Conservation (phyloP, 2,329 filamentous ascomycete species). For the Davidsoniella australis region DNA sequence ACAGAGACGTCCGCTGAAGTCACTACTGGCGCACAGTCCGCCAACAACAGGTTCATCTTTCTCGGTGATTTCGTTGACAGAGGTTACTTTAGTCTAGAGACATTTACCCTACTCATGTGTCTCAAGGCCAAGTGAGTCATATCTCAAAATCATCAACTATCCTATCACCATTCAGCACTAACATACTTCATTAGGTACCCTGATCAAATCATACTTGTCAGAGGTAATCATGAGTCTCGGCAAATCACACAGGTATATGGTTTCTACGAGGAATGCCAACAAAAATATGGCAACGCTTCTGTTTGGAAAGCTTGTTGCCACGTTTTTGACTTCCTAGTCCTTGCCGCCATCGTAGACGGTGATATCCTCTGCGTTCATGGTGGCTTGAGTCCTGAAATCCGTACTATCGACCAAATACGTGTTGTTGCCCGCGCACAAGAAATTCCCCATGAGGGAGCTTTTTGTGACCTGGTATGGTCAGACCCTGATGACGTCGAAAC, state of each 20-base stretch:
- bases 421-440: slow-evolving; percentile 95
- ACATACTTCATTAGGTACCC: slow-evolving; percentile 54
- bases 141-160: neutral
- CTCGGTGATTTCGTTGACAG: slow-evolving; percentile 91
- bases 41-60: slow-evolving; percentile 41
- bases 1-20: slow-evolving; percentile 21
- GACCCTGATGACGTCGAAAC: slow-evolving; percentile 95
- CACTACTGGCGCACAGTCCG: slow-evolving; percentile 27
- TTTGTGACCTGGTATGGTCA: slow-evolving; percentile 96
- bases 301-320: slow-evolving; percentile 99
- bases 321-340: slow-evolving; percentile 94
- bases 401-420: slow-evolving; percentile 97
- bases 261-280: slow-evolving; percentile 95
- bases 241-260: slow-evolving; percentile 98
- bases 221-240: slow-evolving; percentile 93
- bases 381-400: slow-evolving; percentile 74
- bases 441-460: slow-evolving; percentile 94
- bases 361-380: slow-evolving; percentile 98
- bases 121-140: slow-evolving; percentile 52
- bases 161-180: slow-evolving; percentile 12
- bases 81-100: slow-evolving; percentile 94
- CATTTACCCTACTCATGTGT: slow-evolving; percentile 91
- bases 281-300: slow-evolving; percentile 95
- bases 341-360: slow-evolving; percentile 93
- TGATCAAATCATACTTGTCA: slow-evolving; percentile 84